These are phyloP conservation scores for Malania oleifera DNA, from an alignment of 164 flowering plant species.

Conservation along the genomic window DNA sequence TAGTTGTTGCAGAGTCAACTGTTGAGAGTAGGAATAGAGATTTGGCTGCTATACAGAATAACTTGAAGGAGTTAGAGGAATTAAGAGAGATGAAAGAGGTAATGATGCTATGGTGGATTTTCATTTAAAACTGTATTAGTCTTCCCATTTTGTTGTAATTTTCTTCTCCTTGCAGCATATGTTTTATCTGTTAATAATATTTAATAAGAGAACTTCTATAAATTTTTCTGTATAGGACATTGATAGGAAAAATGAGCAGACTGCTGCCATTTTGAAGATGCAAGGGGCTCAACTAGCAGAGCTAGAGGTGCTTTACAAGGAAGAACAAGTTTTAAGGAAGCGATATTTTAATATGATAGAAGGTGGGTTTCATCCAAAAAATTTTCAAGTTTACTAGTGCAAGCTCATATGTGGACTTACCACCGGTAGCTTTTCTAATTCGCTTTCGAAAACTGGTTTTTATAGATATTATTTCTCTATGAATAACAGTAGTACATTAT, in stretches of 20 bases:
- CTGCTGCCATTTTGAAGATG: slow-evolving; percentile 91
- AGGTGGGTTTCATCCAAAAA: slow-evolving; percentile 40
- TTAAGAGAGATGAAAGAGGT: slow-evolving; percentile 99
- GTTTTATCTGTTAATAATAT: background rate
- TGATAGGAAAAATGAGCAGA: slow-evolving; percentile 95
- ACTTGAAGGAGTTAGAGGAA: slow-evolving; percentile 80
- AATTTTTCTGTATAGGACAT: slow-evolving; percentile 65
- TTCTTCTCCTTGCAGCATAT: background rate
- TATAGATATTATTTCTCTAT: background rate
- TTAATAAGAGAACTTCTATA: no score
- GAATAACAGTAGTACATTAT: background rate
- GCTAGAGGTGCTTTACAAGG: slow-evolving; percentile 77
- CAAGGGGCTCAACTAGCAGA: slow-evolving; percentile 90
- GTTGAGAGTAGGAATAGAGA: slow-evolving; percentile 47
- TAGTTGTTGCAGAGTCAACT: slow-evolving; percentile 45
- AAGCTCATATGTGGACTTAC: no score
- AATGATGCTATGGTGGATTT: background rate
- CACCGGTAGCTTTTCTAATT: no score
- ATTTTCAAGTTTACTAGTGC: no score
- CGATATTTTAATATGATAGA: slow-evolving; percentile 90
- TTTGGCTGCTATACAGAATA: slow-evolving; percentile 49
- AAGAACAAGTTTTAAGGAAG: slow-evolving; percentile 87
- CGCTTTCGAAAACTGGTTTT: background rate
- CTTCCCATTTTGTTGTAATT: background rate
- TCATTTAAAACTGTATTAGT: background rate